Percentiles rank a stretch among this genome's conserved stretches.
phyloP scores from a whole-genome alignment of 2,329 filamentous ascomycete genomes.

The Phoma sp. region DNA sequence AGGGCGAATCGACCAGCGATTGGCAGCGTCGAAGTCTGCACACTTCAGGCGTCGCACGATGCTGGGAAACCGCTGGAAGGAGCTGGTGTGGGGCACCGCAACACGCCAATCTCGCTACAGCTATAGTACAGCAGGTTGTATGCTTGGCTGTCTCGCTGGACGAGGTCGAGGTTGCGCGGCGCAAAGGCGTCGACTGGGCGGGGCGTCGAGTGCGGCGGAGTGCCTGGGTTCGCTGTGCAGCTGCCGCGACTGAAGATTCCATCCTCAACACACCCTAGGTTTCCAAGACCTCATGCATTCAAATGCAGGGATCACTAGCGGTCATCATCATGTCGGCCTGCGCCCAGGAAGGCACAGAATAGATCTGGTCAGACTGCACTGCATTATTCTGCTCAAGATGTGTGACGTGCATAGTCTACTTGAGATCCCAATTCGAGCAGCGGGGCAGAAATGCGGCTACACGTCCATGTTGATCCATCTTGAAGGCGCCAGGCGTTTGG shows the following conservation, averaged over 20 bases:
- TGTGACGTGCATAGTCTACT: background rate
- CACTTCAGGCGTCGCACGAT: constrained; percentile 19
- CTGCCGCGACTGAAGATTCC: constrained; percentile 11
- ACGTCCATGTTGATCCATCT: constrained; percentile 1
- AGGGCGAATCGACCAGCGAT: constrained; percentile 5
- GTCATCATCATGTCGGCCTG: background rate
- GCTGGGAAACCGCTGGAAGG: constrained; percentile 10
- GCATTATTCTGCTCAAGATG: background rate
- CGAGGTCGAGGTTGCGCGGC: constrained; percentile 7
- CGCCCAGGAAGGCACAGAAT: background rate
- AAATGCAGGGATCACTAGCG: constrained; percentile 11
- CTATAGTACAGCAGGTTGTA: background rate
- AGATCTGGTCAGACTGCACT: background rate
- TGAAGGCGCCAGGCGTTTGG: background rate
- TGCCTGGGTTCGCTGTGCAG: constrained; percentile 6
- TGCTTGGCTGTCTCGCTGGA: background rate
- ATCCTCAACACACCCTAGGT: constrained; percentile 5
- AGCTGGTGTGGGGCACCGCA: constrained; percentile 8
- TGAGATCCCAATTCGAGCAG: background rate
- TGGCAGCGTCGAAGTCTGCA: constrained; percentile 8
- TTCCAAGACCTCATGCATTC: constrained; percentile 16
- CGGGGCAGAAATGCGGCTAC: constrained; percentile 3
- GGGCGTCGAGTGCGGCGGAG: background rate
- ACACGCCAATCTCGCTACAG: background rate
- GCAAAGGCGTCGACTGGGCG: background rate